Evolutionary conservation across 163 green algal genomes (phyloP), one percentile per base, ranked within the genome.

Genomic region (Volvox carteri): DNA sequence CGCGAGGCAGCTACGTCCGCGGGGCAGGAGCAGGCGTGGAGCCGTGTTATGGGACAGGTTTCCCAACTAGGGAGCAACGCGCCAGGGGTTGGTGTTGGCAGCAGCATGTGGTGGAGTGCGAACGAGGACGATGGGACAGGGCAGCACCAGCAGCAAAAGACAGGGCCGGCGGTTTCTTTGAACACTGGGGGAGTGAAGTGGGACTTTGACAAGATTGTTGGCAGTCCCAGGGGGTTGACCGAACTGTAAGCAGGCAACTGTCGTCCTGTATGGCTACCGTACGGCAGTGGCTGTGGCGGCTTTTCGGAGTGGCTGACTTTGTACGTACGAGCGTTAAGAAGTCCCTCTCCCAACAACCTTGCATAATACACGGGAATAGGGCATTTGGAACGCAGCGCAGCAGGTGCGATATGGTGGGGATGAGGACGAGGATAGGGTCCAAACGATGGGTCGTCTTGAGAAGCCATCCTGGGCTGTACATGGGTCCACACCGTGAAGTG

Each of bases 121-220:
- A 48, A 48, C 14, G 74, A 33, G 74, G 74, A 44, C 25, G 46
- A 1, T 30, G 72, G 2, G 44, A 44, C 73, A 8, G 73, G 46
- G 73, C 73, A 80, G 42, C 42, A n/a, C n/a, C n/a, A n/a, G n/a
- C n/a, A n/a, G n/a, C n/a, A 52, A 7, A 16, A 56, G 42, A 4
- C 42, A 14, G 25, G 12, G 44, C 23, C 7, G 44, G 42, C 4
- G 23, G 8, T 65, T n/a, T 25, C 28, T 23, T 42, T 80, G 21
- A 44, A 44, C 16, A 52, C 11, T 5, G 48, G 75, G 12, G 42
- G 73, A 6, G 44, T 54, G 42, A 42, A 42, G 58, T 86, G 78
- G 78, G 58, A 86, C 35, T 62, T 75, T 48, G 78, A 86, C 30
- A 68, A 42, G 23, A 86, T 86, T 18, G 1, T 76, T 42, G 78